Evolutionary conservation across 176 grass and related monocot genomes (phyloP), one percentile per base, ranked within the genome.

Genomic region (Secale cereale): DNA sequence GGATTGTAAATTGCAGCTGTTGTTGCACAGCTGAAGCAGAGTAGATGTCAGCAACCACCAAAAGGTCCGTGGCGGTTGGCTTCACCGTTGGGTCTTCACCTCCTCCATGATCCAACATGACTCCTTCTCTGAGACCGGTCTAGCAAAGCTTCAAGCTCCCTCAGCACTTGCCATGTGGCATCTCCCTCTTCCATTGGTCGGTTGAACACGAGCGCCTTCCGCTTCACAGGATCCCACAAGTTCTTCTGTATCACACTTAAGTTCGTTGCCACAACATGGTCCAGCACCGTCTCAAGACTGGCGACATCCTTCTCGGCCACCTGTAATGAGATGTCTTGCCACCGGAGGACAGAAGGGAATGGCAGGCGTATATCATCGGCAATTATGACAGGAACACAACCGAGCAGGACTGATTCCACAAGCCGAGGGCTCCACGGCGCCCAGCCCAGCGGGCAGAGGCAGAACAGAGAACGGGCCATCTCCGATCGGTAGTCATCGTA

Each of bases 341-440:
- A 98, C 56, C 65, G 83, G 11, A 98, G 70, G 45, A 70, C 25
- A 9, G 81, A 83, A 48, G 86, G 91, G 78, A 95, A 98, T 1
- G 96, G 96, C 46, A 98, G 79, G 23, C 83, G 83, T 79, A 98
- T 98, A 66, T 81, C 63, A 82, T 98, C 93, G 8, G 96, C 96
- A 26, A 98, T 91, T 64, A 98, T 86, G 32, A 98, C 91, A 0
- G 96, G 96, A 8, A 98, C 63, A 65, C 96, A 98, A 1, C 96
- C 96, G 1, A 95, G 85, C 16, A 91, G 83, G 50, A 98, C 96
- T 20, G 95, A 89, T 81, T 98, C 95, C 69, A 98, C 91, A 1
- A 98, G 85, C 57, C 96, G 85, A 37, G 96, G 93, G 62, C 95
- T 98, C 95, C 95, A 98, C 4, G 95, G 95, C 1, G 95, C 95